Base-by-base conservation (phyloP, 805 yeast genomes). In the Metschnikowia noctiluminum region DNA sequence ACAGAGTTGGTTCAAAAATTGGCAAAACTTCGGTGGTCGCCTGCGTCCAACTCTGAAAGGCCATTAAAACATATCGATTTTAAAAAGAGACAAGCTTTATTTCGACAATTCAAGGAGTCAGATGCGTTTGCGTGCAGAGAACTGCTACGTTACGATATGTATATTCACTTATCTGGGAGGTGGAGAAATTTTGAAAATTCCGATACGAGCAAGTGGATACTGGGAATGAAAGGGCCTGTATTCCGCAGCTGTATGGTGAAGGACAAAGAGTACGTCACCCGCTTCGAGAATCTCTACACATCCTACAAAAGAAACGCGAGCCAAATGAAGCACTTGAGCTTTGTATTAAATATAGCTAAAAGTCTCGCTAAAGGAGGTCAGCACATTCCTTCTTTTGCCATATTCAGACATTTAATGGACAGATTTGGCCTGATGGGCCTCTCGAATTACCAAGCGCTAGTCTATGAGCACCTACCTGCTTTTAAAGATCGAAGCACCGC, bases 101-200 rank as follows among this genome's bases (percentile, higher is more conserved):
- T 61, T 3, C 46, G 51, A 10, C 45, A 47, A 5, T 43, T 60
- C 21, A 46, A 26, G 38, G 41, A 15, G n/a, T 47, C 51, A 6
- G 63, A 59, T 21, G 21, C 49, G 14, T 69, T 68, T 46, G 58
- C 55, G 35, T 61, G 66, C 14, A 34, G 57, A 6, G 62, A 59
- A 34, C 55, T 54, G 45, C 59, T 55, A 41, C 49, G 73, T 37
- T 47, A 48, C 13, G 57, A 59, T 28, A 65, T 66, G 48, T 54
- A 53, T 41, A 49, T 57, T 40, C 54, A 54, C 56, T 67, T 66
- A 42, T 65, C 73, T 7, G 66, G 67, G 0, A 64, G 67, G 30
- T 63, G 60, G 52, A 59, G 69, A 35, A 69, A 65, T 46, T 68
- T 68, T 48, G 65, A 62, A 7, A 57, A 62, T 34, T 57, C 69